Evolutionary conservation across 345 rosid genomes (phyloP).

Genomic region (Citrus sp.): DNA sequence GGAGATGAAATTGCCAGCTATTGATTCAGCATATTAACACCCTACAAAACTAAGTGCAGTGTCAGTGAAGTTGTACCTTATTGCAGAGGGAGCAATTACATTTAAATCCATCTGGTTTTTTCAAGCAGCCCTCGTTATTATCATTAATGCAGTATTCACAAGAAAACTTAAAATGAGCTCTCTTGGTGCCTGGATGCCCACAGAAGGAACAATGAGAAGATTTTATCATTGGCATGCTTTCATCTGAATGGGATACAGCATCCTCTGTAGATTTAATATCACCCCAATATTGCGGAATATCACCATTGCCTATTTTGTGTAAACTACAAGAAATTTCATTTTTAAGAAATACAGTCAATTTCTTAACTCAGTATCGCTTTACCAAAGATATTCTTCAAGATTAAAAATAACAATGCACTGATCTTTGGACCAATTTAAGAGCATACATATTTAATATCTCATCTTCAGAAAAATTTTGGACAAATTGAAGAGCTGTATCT

Average conservation of each 20-base stretch:
- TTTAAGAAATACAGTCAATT: constrained; percentile 5
- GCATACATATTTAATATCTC: constrained; percentile 60
- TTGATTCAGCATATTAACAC: not conserved
- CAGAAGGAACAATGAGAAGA: constrained; percentile 79
- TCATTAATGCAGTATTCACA: constrained; percentile 54
- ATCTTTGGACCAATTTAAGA: not conserved
- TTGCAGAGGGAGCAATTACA: constrained; percentile 64
- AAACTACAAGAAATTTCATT: constrained; percentile 39
- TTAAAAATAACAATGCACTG: constrained; percentile 4
- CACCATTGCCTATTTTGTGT: constrained; percentile 53
- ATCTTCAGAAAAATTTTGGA: constrained; percentile 54
- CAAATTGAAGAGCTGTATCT: constrained; percentile 70
- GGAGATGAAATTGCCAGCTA: not conserved
- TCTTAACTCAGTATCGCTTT: constrained; percentile 9
- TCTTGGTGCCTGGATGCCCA: constrained; percentile 87
- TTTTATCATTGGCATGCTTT: constrained; percentile 36
- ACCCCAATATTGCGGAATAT: constrained; percentile 22
- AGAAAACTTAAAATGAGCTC: constrained; percentile 53
- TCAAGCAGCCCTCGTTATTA: constrained; percentile 47
- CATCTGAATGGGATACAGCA: constrained; percentile 23
- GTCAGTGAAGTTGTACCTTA: constrained; percentile 32
- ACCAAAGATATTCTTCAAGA: constrained; percentile 6
- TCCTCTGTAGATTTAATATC: constrained; percentile 26
- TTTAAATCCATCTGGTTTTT: constrained; percentile 57
- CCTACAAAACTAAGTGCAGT: not conserved